Conservation (phyloP, 2,329 filamentous ascomycete species). For the Lachnellula subtilissima region DNA sequence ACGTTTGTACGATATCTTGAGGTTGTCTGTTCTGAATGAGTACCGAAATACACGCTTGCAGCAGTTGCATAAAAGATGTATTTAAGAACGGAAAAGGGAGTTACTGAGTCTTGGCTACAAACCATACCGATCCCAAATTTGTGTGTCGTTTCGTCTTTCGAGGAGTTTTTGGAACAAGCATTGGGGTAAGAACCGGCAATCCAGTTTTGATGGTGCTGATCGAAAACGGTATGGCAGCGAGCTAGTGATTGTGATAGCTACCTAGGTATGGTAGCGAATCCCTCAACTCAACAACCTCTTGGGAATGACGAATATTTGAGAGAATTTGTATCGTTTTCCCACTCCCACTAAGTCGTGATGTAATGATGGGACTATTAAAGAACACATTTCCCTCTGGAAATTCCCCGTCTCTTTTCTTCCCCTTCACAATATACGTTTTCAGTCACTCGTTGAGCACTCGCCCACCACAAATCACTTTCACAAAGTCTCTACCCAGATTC, state of each 20-base stretch:
- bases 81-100: conserved; percentile 27
- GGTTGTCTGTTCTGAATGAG: conserved; percentile 22
- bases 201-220: too few species aligned
- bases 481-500: background rate
- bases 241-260: too few species aligned
- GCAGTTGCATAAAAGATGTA: conserved; percentile 25
- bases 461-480: background rate
- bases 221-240: too few species aligned
- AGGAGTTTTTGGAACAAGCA: background rate
- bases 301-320: too few species aligned
- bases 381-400: too few species aligned
- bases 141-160: background rate
- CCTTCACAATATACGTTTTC: background rate
- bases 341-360: too few species aligned
- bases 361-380: too few species aligned
- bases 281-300: too few species aligned
- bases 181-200: too few species aligned
- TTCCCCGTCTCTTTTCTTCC: background rate
- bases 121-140: background rate
- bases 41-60: conserved; percentile 23
- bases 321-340: too few species aligned
- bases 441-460: too few species aligned
- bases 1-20: conserved; percentile 31
- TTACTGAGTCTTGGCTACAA: conserved; percentile 25
- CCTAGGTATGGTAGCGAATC: too few species aligned